Conservation (phyloP, 805 yeast genomes). For the Starmerella kuoi region DNA sequence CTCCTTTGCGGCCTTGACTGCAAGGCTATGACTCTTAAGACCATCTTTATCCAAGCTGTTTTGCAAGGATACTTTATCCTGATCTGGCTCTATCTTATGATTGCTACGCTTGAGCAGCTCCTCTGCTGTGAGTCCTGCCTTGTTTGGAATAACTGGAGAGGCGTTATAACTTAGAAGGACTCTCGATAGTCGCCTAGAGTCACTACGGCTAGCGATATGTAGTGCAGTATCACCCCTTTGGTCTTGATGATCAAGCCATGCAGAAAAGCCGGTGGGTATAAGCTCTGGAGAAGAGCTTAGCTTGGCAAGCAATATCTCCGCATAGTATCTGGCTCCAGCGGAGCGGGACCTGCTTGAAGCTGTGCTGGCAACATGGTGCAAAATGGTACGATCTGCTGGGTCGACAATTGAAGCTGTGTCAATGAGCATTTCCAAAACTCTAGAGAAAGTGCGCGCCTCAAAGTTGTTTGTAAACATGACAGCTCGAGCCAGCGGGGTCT, state of each 20-base stretch:
- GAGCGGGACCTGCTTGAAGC: conserved; percentile 54
- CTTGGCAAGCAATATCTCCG: conserved; percentile 63
- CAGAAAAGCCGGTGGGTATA: conserved; percentile 20
- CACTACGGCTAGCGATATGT: conserved; percentile 57
- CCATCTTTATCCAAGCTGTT: conserved; percentile 3
- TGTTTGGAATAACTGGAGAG: conserved; percentile 33
- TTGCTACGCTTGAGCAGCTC: conserved; percentile 19
- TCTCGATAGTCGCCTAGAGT: conserved; percentile 36
- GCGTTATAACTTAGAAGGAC: conserved; percentile 40
- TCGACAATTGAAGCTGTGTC: conserved; percentile 73
- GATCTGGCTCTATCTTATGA: neutral
- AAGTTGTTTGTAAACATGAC: conserved; percentile 81
- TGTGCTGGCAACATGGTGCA: conserved; percentile 73
- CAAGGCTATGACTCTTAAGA: neutral
- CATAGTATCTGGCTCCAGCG: conserved; percentile 72
- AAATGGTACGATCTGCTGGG: conserved; percentile 54
- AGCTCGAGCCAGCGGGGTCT: conserved; percentile 76
- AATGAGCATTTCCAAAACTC: conserved; percentile 60
- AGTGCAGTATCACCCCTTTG: conserved; percentile 73
- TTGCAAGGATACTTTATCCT: neutral
- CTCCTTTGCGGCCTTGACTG: neutral
- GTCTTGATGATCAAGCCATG: conserved; percentile 65
- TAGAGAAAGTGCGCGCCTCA: conserved; percentile 67
- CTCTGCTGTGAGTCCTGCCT: conserved; percentile 31
- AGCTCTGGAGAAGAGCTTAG: conserved; percentile 38